Base-by-base conservation (phyloP, 176 grass and related monocot species). In the Dendrocalamus sinicus region DNA sequence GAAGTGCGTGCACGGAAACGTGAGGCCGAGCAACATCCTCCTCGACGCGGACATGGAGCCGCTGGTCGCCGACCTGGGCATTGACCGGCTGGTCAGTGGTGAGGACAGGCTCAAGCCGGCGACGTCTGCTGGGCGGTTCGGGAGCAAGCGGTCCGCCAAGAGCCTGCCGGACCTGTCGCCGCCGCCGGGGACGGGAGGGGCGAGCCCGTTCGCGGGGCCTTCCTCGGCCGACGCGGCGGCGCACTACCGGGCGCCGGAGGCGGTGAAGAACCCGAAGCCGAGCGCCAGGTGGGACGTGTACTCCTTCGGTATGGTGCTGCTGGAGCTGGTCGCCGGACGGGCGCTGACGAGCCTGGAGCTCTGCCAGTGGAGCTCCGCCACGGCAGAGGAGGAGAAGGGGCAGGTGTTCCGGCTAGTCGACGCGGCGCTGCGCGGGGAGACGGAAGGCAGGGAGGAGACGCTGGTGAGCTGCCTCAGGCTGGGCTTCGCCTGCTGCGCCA, bases 11-110 rank as follows among this genome's bases (percentile, higher is more conserved):
- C 95, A 97, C 82, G 92, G 93, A 71, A 89, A 93, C 57, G 82
- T 97, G 20, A 90, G 92, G 72, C 95, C 95, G 3, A 97, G 87
- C 82, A 97, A 97, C 87, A 86, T 97, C 48, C 85, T 97, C 26
- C 89, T 95, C 5, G 85, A 91, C 44, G 85, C 78, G 1, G 87
- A 93, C 67, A 91, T 95, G 87, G 92, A 97, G 79, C 92, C 95
- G 55, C 54, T 91, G 51, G 70, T 97, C 20, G 88, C 89, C 46
- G 95, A 97, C 88, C 89, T 97, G 28, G 95, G 95, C 50, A 70
- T 97, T 12, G 85, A 93, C 53, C 89, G 89, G 37, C 73, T 97
- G 58, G 26, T 93, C 19, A 61, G 64, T 7, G 44, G 19, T 10
- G 48, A 20, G 48, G 78, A 77, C 83, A 46, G 43, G 59, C 41